A percentile compares a stretch with the other conserved stretches of the same genome.
Evolutionary conservation across 495 filamentous ascomycete species (phyloP).

Genomic region (Tuber magnatum): DNA sequence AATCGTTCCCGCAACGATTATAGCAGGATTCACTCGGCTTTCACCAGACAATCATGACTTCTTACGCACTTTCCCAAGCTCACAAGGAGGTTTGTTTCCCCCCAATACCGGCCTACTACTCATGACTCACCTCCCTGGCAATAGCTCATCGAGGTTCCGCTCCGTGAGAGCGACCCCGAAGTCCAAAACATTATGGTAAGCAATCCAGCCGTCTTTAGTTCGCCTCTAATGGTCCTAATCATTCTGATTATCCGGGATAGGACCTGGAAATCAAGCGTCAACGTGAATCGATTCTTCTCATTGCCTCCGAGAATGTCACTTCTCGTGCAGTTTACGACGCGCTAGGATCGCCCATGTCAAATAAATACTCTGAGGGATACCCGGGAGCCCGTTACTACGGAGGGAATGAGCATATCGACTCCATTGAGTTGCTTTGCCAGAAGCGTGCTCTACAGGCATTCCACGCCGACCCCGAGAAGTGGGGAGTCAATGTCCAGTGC

Average conservation of each 20-base stretch:
- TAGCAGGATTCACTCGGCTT: background rate
- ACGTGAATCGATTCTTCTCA: slow-evolving; percentile 95
- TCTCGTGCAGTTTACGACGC: slow-evolving; percentile 85
- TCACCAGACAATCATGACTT: slow-evolving; percentile 18
- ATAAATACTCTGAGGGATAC: slow-evolving; percentile 99
- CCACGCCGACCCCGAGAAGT: slow-evolving; percentile 74
- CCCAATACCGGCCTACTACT: slow-evolving; percentile 45
- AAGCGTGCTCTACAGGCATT: slow-evolving; percentile 89
- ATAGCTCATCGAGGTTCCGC: slow-evolving; percentile 82
- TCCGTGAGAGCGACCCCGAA: slow-evolving; percentile 81
- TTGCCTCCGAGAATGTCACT: slow-evolving; percentile 88
- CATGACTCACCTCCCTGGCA: slow-evolving; percentile 41
- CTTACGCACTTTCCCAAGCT: slow-evolving; percentile 79
- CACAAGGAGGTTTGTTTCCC: slow-evolving; percentile 70
- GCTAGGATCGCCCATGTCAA: slow-evolving; percentile 82
- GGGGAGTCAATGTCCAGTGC: slow-evolving; percentile 98
- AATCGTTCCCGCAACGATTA: background rate
- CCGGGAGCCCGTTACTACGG: slow-evolving; percentile 98
- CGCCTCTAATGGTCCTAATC: slow-evolving; percentile 11
- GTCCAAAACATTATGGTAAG: slow-evolving; percentile 89
- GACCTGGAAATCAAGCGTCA: slow-evolving; percentile 93
- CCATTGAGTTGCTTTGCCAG: slow-evolving; percentile 94
- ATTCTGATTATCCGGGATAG: slow-evolving; percentile 46
- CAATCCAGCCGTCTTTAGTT: slow-evolving; percentile 13
- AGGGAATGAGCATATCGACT: slow-evolving; percentile 97